Evolutionary conservation across 2,329 filamentous ascomycete species (phyloP).

Genomic region (Capronia coronata): DNA sequence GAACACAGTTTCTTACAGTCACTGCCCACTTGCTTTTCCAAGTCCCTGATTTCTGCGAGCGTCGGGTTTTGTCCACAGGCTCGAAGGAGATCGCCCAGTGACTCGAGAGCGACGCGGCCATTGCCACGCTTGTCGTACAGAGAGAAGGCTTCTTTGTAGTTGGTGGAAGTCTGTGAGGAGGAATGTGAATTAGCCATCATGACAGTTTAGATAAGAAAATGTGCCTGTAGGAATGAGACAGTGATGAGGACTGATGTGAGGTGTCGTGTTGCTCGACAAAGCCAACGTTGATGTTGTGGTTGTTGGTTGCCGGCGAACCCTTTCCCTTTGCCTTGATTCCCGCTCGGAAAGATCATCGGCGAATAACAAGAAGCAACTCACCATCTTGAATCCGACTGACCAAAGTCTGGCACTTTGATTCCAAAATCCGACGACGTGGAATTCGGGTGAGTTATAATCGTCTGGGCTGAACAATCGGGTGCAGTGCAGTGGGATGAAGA

Average conservation of each 20-base stretch:
- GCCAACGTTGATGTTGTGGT: slow-evolving; percentile 3
- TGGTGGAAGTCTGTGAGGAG: slow-evolving; percentile 65
- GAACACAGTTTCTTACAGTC: slow-evolving; percentile 63
- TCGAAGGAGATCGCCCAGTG: slow-evolving; percentile 85
- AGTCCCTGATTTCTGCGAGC: slow-evolving; percentile 79
- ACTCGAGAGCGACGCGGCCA: slow-evolving; percentile 78
- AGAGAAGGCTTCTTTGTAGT: slow-evolving; percentile 99
- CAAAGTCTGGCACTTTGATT: neutral
- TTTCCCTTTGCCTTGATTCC: slow-evolving; percentile 4
- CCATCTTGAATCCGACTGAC: slow-evolving; percentile 15
- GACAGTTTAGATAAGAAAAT: neutral
- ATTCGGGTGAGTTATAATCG: neutral
- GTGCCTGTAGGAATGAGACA: neutral
- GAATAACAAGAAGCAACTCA: slow-evolving; percentile 21
- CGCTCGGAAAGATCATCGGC: slow-evolving; percentile 10
- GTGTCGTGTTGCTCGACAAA: neutral
- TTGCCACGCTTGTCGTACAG: slow-evolving; percentile 99
- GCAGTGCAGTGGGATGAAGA: slow-evolving; percentile 10
- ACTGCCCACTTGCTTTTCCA: slow-evolving; percentile 80
- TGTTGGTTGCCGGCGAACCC: slow-evolving; percentile 8
- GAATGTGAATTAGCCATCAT: slow-evolving; percentile 23
- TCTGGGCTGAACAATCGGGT: slow-evolving; percentile 1
- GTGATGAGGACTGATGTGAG: neutral
- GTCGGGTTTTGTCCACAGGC: slow-evolving; percentile 98
- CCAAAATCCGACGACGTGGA: neutral